Conservation (phyloP, 441 rosid species). For the Erodium moschatum region DNA sequence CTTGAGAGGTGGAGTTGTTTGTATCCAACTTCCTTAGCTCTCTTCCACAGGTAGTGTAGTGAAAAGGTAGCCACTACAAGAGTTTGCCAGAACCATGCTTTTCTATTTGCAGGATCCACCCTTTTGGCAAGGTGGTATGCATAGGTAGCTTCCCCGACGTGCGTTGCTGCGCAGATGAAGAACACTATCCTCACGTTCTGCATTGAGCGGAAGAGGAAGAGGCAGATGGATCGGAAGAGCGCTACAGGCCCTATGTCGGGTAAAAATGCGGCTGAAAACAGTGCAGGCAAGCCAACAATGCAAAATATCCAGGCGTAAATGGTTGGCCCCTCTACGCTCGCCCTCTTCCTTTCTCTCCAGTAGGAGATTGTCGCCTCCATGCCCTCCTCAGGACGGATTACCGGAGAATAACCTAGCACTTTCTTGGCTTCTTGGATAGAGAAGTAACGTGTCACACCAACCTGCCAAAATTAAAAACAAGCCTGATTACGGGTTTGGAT, state of each 20-base stretch:
- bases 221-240: background rate
- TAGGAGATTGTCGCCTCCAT: background rate
- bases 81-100: conserved; percentile 3
- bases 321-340: background rate
- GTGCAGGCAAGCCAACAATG: background rate
- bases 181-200: background rate
- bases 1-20: background rate
- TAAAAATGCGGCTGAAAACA: background rate
- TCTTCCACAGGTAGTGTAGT: background rate
- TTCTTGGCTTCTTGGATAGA: background rate
- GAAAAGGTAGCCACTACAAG: background rate
- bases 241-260: background rate
- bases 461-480: background rate
- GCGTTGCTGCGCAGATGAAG: background rate
- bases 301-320: background rate
- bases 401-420: background rate
- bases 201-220: background rate
- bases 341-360: background rate
- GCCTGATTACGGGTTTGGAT: no score
- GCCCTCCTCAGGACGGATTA: background rate
- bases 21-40: background rate
- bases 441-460: background rate
- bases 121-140: background rate
- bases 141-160: background rate
- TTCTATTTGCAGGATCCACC: background rate